Conservation (phyloP, 1,284 basidiomycete genomes). For the Thecaphora thlaspeos region DNA sequence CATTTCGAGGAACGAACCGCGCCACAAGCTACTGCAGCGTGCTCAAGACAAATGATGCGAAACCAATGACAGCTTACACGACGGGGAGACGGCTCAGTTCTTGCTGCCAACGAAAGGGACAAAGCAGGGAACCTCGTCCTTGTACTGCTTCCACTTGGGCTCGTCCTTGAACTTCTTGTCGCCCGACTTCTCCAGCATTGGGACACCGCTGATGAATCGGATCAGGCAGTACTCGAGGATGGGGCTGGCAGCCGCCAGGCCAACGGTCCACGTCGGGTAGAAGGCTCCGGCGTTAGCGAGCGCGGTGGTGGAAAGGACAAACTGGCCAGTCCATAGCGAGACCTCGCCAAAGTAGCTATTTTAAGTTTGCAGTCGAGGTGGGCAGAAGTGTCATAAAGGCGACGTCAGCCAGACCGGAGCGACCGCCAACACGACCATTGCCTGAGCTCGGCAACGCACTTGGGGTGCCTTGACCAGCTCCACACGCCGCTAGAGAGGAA, state of each 20-base stretch:
- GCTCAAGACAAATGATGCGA: too few species aligned
- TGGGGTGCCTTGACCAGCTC: constrained; percentile 72
- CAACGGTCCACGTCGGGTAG: constrained; percentile 60
- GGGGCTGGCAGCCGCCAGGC: constrained; percentile 66
- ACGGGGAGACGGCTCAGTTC: constrained; percentile 17
- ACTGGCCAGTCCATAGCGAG: constrained; percentile 72
- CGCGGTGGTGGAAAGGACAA: constrained; percentile 60
- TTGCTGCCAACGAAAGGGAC: constrained; percentile 43
- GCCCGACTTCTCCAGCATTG: constrained; percentile 66
- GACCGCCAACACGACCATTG: too few species aligned
- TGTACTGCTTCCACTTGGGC: constrained; percentile 70
- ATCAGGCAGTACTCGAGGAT: constrained; percentile 66
- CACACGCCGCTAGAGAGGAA: constrained; percentile 74
- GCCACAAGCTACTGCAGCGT: too few species aligned
- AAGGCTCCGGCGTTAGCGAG: constrained; percentile 20
- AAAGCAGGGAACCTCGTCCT: constrained; percentile 59
- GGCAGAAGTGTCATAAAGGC: too few species aligned
- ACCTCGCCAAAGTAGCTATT: constrained; percentile 76
- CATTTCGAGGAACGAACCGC: too few species aligned
- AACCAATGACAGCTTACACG: too few species aligned
- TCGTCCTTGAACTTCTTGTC: constrained; percentile 70
- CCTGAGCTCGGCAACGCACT: constrained; percentile 62
- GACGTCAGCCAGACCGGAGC: too few species aligned
- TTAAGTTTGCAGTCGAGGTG: background rate
- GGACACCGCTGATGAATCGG: constrained; percentile 67